Evolutionary conservation across 495 filamentous ascomycete species (phyloP), one percentile per base, ranked within the genome.

Genomic region (Physcia stellaris): DNA sequence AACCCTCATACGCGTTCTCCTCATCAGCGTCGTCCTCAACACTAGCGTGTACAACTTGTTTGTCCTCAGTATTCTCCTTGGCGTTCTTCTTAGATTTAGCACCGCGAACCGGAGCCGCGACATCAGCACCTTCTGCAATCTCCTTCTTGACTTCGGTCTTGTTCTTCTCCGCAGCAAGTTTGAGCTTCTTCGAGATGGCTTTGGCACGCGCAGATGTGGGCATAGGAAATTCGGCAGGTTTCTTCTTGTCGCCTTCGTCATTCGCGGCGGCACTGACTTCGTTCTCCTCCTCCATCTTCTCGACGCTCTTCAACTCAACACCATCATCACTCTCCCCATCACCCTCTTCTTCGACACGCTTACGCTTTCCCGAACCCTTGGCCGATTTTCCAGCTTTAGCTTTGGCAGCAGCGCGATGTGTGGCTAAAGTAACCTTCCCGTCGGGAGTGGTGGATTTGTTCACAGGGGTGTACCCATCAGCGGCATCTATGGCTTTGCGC

Each of bases 351-450:
- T 28, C 13, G n/a, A 13, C 13, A 28, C 26, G 26, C 26, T 28
- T 28, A 28, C 26, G 26, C 26, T 28, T 28, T 13, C 26, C n/a
- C n/a, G n/a, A n/a, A n/a, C 16, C 56, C 63, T 54, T 62, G 66
- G 63, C 60, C 67, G 66, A 71, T 16, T 55, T 53, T 3, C 47
- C 55, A 9, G 64, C 56, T 11, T 70, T 56, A 6, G 49, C 53
- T 15, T 54, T 56, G 13, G 47, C 47, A 40, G 68, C 59, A n/a
- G 65, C 51, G 6, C 28, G n/a, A n/a, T n/a, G n/a, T n/a, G n/a
- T n/a, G n/a, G n/a, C n/a, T n/a, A n/a, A n/a, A n/a, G n/a, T n/a
- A n/a, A n/a, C n/a, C n/a, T n/a, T n/a, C n/a, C n/a, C n/a, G n/a
- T n/a, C n/a, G n/a, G n/a, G n/a, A n/a, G n/a, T n/a, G n/a, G n/a